Conservation (phyloP, 768 basidiomycete genomes). For the Pleurotus platypus region DNA sequence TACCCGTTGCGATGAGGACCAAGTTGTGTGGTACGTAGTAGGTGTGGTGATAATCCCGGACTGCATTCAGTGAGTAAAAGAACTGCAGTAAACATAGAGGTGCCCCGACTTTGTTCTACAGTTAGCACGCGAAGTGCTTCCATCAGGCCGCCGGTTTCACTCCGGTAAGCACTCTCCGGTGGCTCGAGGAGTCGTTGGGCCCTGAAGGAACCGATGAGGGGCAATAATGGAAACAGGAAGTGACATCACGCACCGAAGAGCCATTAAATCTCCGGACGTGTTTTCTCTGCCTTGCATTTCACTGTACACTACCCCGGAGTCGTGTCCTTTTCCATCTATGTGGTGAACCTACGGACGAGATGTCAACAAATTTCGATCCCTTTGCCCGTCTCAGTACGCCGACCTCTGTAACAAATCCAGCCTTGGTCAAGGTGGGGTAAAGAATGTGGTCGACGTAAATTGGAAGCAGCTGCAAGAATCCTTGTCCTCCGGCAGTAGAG, state of each 20-base stretch:
- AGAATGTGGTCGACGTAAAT: conserved; percentile 96
- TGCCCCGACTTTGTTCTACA: conserved; percentile 76
- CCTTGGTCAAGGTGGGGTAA: conserved; percentile 90
- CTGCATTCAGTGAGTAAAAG: conserved; percentile 35
- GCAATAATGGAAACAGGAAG: not conserved
- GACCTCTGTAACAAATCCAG: conserved; percentile 65
- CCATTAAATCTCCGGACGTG: conserved; percentile 87
- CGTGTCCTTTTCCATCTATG: conserved; percentile 83
- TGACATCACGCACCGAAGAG: conserved; percentile 52
- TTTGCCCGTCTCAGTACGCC: conserved; percentile 11
- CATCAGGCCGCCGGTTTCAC: conserved; percentile 97
- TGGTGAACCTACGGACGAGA: conserved; percentile 72
- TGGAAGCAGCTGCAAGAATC: conserved; percentile 79
- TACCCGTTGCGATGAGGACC: conserved; percentile 85
- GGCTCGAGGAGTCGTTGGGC: conserved; percentile 81
- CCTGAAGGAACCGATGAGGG: conserved; percentile 31
- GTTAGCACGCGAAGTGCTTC: conserved; percentile 81
- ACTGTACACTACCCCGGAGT: conserved; percentile 95
- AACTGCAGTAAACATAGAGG: not conserved
- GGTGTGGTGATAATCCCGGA: conserved; percentile 81
- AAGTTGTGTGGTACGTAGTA: conserved; percentile 96
- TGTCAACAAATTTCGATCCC: too few relatives aligned
- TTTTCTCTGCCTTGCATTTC: conserved; percentile 98
- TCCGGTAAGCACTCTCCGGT: conserved; percentile 81
- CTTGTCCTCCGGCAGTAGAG: conserved; percentile 91